Conservation (phyloP, 139 green algal genomes). For the Edaphochlamys debaryana region DNA sequence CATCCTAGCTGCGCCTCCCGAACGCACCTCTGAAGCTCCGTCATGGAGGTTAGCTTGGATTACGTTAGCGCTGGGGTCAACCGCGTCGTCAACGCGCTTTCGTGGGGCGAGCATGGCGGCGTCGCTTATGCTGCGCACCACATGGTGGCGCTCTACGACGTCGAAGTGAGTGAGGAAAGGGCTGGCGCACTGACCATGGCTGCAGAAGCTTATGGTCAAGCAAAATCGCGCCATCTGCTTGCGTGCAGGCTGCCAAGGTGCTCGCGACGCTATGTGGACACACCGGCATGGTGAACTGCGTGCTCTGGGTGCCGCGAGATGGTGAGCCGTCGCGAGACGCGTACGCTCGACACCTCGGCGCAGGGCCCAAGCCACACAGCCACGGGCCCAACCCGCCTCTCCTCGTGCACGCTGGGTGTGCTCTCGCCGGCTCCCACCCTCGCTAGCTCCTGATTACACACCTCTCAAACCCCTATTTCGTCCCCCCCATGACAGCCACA, state of each 20-base stretch:
- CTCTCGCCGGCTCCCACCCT: too few species aligned
- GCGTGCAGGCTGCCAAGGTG: conserved; percentile 63
- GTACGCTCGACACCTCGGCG: too few species aligned
- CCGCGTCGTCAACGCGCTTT: conserved; percentile 63
- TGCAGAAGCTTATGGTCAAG: too few species aligned
- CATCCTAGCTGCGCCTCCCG: too few species aligned
- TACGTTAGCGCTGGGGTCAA: conserved; percentile 79
- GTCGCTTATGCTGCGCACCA: conserved; percentile 79
- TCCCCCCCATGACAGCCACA: too few species aligned
- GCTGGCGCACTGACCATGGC: too few species aligned
- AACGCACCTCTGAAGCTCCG: too few species aligned
- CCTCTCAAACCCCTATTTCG: too few species aligned
- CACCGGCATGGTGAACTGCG: conserved; percentile 78
- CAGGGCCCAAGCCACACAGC: too few species aligned
- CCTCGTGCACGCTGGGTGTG: too few species aligned
- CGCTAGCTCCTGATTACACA: too few species aligned
- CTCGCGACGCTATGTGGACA: conserved; percentile 78
- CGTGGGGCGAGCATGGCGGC: conserved; percentile 73
- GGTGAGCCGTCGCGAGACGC: conserved; percentile 26
- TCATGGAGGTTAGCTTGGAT: conserved; percentile 31
- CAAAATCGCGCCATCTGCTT: not conserved
- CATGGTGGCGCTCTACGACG: conserved; percentile 75
- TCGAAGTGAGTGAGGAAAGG: conserved; percentile 66
- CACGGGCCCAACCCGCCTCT: too few species aligned
- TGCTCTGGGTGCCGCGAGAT: conserved; percentile 71